A percentile compares a stretch with the other conserved stretches of the same genome.
phyloP scores from a whole-genome alignment of 495 filamentous ascomycete genomes.

The Daldinia grandis region DNA sequence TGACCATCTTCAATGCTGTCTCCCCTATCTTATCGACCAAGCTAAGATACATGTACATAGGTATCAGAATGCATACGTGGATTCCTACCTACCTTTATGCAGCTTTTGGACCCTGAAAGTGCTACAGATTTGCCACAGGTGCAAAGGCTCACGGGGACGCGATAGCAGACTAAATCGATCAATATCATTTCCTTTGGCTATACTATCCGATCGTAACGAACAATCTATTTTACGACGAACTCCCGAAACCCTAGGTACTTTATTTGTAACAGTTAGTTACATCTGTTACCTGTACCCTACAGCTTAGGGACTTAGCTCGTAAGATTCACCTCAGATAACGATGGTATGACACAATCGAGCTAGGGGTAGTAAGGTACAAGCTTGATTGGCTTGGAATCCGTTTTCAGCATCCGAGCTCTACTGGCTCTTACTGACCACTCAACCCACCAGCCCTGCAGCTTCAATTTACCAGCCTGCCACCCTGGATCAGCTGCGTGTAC shows the following conservation, averaged over 20 bases:
- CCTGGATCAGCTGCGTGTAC: conserved; percentile 5
- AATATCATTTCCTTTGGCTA: background rate
- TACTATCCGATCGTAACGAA: background rate
- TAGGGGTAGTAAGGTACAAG: conserved; percentile 19
- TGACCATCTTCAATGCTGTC: conserved; percentile 2
- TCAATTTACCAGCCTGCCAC: conserved; percentile 15
- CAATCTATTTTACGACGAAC: background rate
- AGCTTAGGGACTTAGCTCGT: background rate
- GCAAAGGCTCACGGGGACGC: background rate
- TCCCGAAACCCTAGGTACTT: background rate
- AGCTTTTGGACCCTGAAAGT: conserved; percentile 37
- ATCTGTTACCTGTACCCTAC: background rate
- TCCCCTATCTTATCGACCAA: conserved; percentile 29
- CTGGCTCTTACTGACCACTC: conserved; percentile 20
- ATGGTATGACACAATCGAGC: conserved; percentile 42
- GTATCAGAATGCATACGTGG: conserved; percentile 13
- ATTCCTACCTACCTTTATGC: conserved; percentile 31
- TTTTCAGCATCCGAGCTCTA: conserved; percentile 20
- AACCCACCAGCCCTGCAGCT: conserved; percentile 29
- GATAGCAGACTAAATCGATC: background rate
- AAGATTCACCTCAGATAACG: conserved; percentile 38
- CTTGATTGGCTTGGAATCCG: conserved; percentile 20
- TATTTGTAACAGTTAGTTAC: background rate
- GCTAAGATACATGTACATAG: conserved; percentile 3
- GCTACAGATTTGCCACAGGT: conserved; percentile 8